Evolutionary conservation across 805 yeast species (phyloP).

Genomic region (Blastobotrys peoriensis): DNA sequence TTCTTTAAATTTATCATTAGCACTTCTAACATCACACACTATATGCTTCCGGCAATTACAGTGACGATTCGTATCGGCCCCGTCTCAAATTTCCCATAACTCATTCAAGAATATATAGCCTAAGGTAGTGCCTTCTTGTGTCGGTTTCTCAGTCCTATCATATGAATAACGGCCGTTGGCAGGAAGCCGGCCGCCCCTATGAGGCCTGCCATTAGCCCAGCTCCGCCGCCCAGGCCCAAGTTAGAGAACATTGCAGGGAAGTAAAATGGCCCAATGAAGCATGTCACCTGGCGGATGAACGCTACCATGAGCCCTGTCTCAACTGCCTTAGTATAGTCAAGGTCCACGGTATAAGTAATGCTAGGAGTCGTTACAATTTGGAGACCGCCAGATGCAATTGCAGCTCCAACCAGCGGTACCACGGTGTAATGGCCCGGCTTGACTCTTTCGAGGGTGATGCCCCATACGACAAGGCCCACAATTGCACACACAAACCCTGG

Average conservation of each 20-base stretch:
- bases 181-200: slow-evolving; percentile 7
- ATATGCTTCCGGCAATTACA: too few relatives aligned
- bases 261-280: slow-evolving; percentile 30
- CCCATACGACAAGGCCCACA: slow-evolving; percentile 25
- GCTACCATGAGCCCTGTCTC: slow-evolving; percentile 25
- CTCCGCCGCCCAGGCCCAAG: slow-evolving; percentile 18
- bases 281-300: slow-evolving; percentile 23
- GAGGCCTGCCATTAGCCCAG: slow-evolving; percentile 13
- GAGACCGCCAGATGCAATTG: slow-evolving; percentile 23
- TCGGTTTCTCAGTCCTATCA: slow-evolving; percentile 1
- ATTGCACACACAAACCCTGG: slow-evolving; percentile 22
- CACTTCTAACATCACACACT: too few relatives aligned
- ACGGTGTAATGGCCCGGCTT: slow-evolving; percentile 21
- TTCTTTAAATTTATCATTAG: too few relatives aligned
- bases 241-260: slow-evolving; percentile 26
- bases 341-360: slow-evolving; percentile 25
- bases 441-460: slow-evolving; percentile 19
- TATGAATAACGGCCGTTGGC: slow-evolving; percentile 6
- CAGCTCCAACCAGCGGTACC: slow-evolving; percentile 25
- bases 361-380: slow-evolving; percentile 26
- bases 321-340: slow-evolving; percentile 17
- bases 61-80: too few relatives aligned
- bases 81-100: too few relatives aligned
- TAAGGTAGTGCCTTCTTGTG: not conserved
- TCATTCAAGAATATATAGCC: too few relatives aligned